phyloP scores from a whole-genome alignment of 2,329 filamentous ascomycete species.

The Geosmithia morbida region DNA sequence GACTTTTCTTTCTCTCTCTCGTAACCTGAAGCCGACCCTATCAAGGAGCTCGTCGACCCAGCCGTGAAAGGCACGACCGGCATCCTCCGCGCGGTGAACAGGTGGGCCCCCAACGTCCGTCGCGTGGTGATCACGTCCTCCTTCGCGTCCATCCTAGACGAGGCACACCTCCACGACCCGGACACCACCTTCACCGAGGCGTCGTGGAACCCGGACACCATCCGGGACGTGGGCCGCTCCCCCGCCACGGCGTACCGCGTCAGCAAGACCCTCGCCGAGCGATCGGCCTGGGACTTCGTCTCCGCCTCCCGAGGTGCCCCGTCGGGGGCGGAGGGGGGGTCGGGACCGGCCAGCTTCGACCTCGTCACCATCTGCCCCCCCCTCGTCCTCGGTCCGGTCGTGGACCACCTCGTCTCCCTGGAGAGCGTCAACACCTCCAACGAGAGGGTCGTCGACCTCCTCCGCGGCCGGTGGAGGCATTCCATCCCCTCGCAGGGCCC shows the following conservation, averaged over 20 bases:
- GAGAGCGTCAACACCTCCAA: slow-evolving; percentile 26
- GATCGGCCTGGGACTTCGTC: slow-evolving; percentile 18
- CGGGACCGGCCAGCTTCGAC: slow-evolving; percentile 16
- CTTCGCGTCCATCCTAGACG: slow-evolving; percentile 48
- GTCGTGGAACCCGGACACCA: slow-evolving; percentile 43
- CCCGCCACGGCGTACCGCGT: slow-evolving; percentile 21
- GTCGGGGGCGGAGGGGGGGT: too few species aligned
- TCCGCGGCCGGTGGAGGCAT: slow-evolving; percentile 33
- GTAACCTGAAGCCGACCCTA: slow-evolving; percentile 25
- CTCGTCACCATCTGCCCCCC: slow-evolving; percentile 29
- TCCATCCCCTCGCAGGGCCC: slow-evolving; percentile 24
- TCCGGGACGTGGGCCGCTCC: slow-evolving; percentile 29
- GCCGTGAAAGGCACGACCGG: slow-evolving; percentile 28
- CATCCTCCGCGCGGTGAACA: slow-evolving; percentile 18
- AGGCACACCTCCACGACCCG: slow-evolving; percentile 26
- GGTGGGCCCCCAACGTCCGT: slow-evolving; percentile 7
- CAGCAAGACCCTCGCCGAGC: slow-evolving; percentile 20
- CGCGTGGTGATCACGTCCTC: slow-evolving; percentile 46
- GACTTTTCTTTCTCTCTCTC: too few species aligned
- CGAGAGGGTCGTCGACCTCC: slow-evolving; percentile 30
- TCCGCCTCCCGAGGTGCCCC: not conserved
- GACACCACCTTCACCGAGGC: slow-evolving; percentile 35
- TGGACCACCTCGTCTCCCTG: slow-evolving; percentile 19
- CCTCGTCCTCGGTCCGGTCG: slow-evolving; percentile 28
- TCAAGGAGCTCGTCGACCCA: slow-evolving; percentile 27